Conservation (phyloP, 257 asterid genomes). For the Craterostigma plantagineum region DNA sequence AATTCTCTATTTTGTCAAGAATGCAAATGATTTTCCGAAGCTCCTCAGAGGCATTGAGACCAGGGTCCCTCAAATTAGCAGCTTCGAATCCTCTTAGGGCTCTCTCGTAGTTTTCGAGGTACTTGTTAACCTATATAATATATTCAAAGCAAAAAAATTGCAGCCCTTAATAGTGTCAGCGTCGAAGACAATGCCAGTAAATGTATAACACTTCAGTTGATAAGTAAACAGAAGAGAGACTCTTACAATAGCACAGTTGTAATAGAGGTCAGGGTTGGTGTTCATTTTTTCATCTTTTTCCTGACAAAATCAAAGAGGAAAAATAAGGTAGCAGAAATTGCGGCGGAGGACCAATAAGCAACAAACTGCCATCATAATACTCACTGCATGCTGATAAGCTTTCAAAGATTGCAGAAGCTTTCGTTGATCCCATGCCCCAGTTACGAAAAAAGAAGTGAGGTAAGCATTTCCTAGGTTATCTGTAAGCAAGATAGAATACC, state of each 20-base stretch:
- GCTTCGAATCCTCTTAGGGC: constrained; percentile 98
- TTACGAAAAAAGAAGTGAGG: constrained; percentile 69
- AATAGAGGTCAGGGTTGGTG: constrained; percentile 77
- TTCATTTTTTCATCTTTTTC: constrained; percentile 83
- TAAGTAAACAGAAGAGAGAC: constrained; percentile 8
- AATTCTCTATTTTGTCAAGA: constrained; percentile 55
- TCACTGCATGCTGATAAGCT: constrained; percentile 94
- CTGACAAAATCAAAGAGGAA: constrained; percentile 19
- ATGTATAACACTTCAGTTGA: not conserved
- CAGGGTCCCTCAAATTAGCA: constrained; percentile 86
- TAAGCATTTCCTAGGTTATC: constrained; percentile 88
- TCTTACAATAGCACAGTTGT: constrained; percentile 79
- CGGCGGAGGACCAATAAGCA: constrained; percentile 6
- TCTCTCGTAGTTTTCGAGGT: constrained; percentile 87
- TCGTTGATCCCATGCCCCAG: constrained; percentile 78
- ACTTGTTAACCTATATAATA: constrained; percentile 76
- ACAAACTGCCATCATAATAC: constrained; percentile 13
- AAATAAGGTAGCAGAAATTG: constrained; percentile 7
- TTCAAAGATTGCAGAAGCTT: constrained; percentile 64
- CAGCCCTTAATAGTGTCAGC: not conserved
- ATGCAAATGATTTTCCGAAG: constrained; percentile 45
- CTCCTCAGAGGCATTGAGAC: constrained; percentile 62
- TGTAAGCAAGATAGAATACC: too few species aligned
- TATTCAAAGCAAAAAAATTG: not conserved
- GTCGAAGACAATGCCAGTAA: not conserved